Evolutionary conservation across 2,329 filamentous ascomycete genomes (phyloP), one percentile per base, ranked within the genome.

Genomic region (Fonsecaea erecta): DNA sequence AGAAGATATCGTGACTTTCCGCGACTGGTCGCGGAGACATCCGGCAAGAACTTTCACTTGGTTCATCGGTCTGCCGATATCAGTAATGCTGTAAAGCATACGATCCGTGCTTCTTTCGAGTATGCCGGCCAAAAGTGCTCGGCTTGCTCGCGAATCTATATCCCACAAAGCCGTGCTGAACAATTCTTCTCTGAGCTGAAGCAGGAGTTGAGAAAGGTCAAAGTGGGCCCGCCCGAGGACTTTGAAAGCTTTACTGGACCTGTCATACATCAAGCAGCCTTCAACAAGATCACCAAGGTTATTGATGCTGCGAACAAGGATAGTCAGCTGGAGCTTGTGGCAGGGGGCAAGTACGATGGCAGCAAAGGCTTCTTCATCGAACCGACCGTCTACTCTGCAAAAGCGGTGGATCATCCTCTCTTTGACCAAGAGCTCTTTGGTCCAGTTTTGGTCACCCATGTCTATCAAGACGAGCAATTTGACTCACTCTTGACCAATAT

Each of bases 51-150:
- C 83, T 93, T 92, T 82, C 91, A 93, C 77, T 78, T 93, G 52
- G 77, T 94, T 35, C 90, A 94, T 80, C 79, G 81, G 14, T 87
- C 86, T 9, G 90, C 90, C 30, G 88, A 93, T 68, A 78, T 93
- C 55, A 79, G 86, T 66, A 93, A 92, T 73, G 90, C 90, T 14
- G 90, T 85, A 46, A 82, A 89, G 69, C 88, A 93, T 76, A 93
- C 90, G 1, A 85, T 93, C 30, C 89, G 91, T 61, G 90, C 89
- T 52, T 90, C 90, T 2, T 93, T 93, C 73, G 91, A 94, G 78
- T 93, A 86, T 80, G 90, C 92, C 75, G 91, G 91, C 37, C 91
- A 94, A 76, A 94, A 94, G 78, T 94, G 91, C 82, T 90, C 87
- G 72, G 91, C 91, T 58, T 91, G 88, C n/a, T 92, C 89, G 48